Evolutionary conservation across 345 rosid species (phyloP).

Genomic region (Leavenworthia alabamica): DNA sequence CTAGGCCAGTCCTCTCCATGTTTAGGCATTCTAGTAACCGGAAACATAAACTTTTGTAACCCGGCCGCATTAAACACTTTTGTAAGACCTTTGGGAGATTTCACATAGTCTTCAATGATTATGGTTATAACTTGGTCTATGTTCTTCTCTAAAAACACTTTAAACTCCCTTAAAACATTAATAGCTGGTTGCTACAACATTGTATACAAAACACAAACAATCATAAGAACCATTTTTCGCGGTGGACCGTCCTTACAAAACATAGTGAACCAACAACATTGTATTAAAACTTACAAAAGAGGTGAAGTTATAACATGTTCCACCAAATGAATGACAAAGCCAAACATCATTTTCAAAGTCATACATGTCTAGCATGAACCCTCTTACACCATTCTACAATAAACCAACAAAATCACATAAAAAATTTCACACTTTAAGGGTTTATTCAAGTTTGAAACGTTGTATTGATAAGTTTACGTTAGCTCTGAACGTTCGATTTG

Average conservation of each 20-base stretch:
- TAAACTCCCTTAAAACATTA: slow-evolving; percentile 58
- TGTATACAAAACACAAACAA: background rate
- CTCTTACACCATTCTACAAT: slow-evolving; percentile 87
- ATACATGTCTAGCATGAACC: slow-evolving; percentile 91
- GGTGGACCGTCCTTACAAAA: background rate
- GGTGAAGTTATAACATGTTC: slow-evolving; percentile 60
- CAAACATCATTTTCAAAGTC: slow-evolving; percentile 71
- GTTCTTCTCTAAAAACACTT: slow-evolving; percentile 51
- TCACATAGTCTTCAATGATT: slow-evolving; percentile 85
- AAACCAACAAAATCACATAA: background rate
- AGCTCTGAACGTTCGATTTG: no score
- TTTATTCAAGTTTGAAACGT: slow-evolving; percentile 4
- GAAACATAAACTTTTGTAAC: slow-evolving; percentile 68
- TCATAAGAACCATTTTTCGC: background rate
- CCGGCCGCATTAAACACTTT: slow-evolving; percentile 72
- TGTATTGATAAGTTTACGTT: no score
- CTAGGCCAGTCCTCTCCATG: slow-evolving; percentile 80
- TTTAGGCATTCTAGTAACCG: slow-evolving; percentile 72
- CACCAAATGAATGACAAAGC: slow-evolving; percentile 82
- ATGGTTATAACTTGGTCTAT: slow-evolving; percentile 68
- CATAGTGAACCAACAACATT: background rate
- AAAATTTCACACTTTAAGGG: background rate
- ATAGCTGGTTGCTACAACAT: slow-evolving; percentile 57
- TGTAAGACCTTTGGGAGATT: slow-evolving; percentile 59
- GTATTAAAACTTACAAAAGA: slow-evolving; percentile 63